Evolutionary conservation across 176 grass and related monocot genomes (phyloP).

Genomic region (Lolium rigidum): DNA sequence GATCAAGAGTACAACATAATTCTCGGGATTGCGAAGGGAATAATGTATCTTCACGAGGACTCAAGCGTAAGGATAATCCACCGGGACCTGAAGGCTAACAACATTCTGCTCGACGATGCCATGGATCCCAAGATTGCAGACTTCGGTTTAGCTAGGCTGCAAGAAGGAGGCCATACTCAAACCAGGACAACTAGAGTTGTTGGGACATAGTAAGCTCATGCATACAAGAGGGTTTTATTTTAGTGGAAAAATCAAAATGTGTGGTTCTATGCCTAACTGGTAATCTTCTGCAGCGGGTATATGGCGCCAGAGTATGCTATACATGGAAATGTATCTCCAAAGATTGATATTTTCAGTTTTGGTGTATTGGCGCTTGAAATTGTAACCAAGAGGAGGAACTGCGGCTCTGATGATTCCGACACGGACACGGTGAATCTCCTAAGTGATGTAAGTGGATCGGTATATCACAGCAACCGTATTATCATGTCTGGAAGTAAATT

Average conservation of each 20-base stretch:
- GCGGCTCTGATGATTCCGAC: neutral
- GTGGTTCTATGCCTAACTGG: conserved; percentile 11
- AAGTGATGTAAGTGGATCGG: conserved; percentile 42
- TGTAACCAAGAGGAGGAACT: conserved; percentile 48
- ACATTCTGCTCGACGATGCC: conserved; percentile 39
- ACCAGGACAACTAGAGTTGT: conserved; percentile 37
- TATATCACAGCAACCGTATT: neutral
- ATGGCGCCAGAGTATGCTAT: conserved; percentile 53
- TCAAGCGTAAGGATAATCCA: conserved; percentile 59
- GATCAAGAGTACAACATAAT: conserved; percentile 41
- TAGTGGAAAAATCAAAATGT: neutral
- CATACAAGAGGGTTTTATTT: neutral
- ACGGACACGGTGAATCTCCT: conserved; percentile 41
- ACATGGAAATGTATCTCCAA: conserved; percentile 41
- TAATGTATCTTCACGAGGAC: conserved; percentile 60
- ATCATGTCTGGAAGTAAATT: neutral
- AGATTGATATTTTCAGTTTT: conserved; percentile 64
- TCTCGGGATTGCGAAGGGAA: conserved; percentile 49
- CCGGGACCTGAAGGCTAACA: conserved; percentile 51
- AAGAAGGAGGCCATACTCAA: conserved; percentile 33
- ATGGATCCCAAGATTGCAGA: conserved; percentile 55
- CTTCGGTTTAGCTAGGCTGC: conserved; percentile 48
- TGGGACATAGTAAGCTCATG: conserved; percentile 50
- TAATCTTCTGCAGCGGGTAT: conserved; percentile 42
- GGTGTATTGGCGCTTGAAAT: conserved; percentile 59